Evolutionary conservation across 257 asterid species (phyloP), one percentile per base, ranked within the genome.

Genomic region (Craterostigma plantagineum): DNA sequence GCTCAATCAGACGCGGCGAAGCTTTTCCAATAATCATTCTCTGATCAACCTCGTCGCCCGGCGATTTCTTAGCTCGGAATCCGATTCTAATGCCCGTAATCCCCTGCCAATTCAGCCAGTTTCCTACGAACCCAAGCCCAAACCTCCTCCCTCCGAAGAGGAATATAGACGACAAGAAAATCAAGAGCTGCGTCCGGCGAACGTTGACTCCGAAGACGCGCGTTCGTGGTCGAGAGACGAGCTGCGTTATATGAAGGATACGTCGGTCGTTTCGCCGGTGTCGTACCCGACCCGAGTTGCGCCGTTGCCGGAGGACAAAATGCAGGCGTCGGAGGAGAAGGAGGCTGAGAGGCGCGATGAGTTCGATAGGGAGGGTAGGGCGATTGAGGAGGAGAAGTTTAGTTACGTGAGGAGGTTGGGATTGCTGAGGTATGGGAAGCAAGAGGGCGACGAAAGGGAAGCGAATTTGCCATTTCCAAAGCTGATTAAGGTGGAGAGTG

Each of bases 241-340:
- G 54, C 54, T 82, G 60, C 77, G 98, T 43, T 82, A 65, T 45
- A 70, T 82, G 49, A 87, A 82, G 64, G 91, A 83, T 54, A 45
- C 57, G 1, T 46, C 72, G 1, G 14, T 11, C 8, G 18, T 74
- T 33, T 33, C 83, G 14, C 77, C 93, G 2, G 68, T 79, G 46
- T 75, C 95, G 1, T 79, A 82, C 44, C 63, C 87, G 0, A 18
- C 52, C 8, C 64, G 93, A n/a, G 92, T 83, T 14, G 98, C 98
- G 11, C 95, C 93, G 0, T 67, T 87, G 56, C 98, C 98, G 7
- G 92, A 79, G 66, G 90, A 87, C 61, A 63, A 69, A 38, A 42
- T 3, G 14, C 52, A 38, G 39, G 64, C 11, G 41, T 58, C 50
- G 12, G 70, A 57, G 44, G 77, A 48, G 51, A 65, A 17, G 53